Evolutionary conservation across 352 stramenopile genomes (phyloP).

Genomic region (Pythium myriotylum): DNA sequence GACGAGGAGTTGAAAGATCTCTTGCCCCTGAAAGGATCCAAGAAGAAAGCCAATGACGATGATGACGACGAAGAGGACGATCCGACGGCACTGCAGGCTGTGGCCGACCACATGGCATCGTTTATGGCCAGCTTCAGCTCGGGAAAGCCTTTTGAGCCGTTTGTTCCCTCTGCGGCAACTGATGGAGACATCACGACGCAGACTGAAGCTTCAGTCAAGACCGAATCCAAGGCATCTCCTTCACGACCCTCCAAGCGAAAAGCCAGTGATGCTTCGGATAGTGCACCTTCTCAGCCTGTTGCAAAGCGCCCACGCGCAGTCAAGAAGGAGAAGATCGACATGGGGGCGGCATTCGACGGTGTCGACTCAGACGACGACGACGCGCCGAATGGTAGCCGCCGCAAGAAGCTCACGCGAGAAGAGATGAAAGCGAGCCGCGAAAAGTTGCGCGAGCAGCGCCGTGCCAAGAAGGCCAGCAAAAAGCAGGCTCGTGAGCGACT

Average conservation of each 20-base stretch:
- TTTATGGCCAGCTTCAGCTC: conserved; percentile 38
- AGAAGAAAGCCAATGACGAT: conserved; percentile 20
- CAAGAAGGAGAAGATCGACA: conserved; percentile 62
- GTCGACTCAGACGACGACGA: conserved; percentile 37
- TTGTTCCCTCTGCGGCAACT: conserved; percentile 4
- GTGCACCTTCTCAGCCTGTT: not conserved
- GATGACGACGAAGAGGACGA: conserved; percentile 30
- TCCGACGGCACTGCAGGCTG: conserved; percentile 19
- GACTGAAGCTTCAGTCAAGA: not conserved
- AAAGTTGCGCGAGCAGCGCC: conserved; percentile 55
- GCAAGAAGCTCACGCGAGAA: conserved; percentile 48
- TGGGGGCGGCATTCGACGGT: conserved; percentile 77
- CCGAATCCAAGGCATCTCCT: not conserved
- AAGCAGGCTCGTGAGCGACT: conserved; percentile 59
- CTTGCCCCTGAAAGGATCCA: conserved; percentile 9
- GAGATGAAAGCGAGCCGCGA: conserved; percentile 58
- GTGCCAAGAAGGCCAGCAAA: conserved; percentile 58
- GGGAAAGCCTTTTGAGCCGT: conserved; percentile 9
- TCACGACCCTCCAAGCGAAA: conserved; percentile 3
- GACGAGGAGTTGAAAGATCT: conserved; percentile 32
- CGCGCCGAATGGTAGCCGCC: conserved; percentile 7
- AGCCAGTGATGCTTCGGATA: not conserved
- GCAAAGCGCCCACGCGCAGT: conserved; percentile 7
- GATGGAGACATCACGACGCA: too few species aligned
- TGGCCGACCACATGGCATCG: conserved; percentile 42